phyloP scores from a whole-genome alignment of 805 yeast species.

The Maudiozyma serrabonitensis region DNA sequence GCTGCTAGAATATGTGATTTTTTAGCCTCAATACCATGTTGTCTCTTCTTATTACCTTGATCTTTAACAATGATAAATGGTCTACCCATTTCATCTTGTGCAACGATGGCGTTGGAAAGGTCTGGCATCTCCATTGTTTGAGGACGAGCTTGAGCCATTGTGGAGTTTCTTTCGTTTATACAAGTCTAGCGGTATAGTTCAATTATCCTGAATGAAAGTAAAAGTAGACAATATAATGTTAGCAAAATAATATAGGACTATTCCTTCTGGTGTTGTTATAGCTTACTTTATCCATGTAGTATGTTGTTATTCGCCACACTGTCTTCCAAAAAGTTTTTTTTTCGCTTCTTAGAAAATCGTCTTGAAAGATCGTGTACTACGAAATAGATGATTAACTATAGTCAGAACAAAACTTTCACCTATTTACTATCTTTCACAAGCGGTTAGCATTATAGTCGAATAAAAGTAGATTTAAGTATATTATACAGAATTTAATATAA shows the following conservation, averaged over 20 bases:
- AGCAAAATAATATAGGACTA: not conserved
- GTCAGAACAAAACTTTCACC: no score
- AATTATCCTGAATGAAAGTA: not conserved
- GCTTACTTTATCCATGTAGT: not conserved
- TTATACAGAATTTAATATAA: no score
- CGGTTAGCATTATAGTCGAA: no score
- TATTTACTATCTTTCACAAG: no score
- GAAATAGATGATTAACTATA: not conserved
- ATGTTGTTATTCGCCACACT: not conserved
- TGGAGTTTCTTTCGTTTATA: not conserved
- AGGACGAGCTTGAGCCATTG: conserved; percentile 3
- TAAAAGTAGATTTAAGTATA: no score
- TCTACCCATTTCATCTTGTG: conserved; percentile 98
- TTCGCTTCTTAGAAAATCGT: not conserved
- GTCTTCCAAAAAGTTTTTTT: not conserved
- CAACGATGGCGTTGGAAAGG: conserved; percentile 95
- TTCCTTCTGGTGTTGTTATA: not conserved
- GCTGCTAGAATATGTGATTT: conserved; percentile 91
- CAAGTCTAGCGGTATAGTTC: not conserved
- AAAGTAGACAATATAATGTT: not conserved
- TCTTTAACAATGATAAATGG: conserved; percentile 97
- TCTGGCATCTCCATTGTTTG: conserved; percentile 59
- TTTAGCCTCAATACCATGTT: conserved; percentile 70
- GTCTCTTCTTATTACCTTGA: conserved; percentile 51
- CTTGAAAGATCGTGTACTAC: not conserved